phyloP scores from a whole-genome alignment of 2,329 filamentous ascomycete genomes.

The Nemania bipapillata region DNA sequence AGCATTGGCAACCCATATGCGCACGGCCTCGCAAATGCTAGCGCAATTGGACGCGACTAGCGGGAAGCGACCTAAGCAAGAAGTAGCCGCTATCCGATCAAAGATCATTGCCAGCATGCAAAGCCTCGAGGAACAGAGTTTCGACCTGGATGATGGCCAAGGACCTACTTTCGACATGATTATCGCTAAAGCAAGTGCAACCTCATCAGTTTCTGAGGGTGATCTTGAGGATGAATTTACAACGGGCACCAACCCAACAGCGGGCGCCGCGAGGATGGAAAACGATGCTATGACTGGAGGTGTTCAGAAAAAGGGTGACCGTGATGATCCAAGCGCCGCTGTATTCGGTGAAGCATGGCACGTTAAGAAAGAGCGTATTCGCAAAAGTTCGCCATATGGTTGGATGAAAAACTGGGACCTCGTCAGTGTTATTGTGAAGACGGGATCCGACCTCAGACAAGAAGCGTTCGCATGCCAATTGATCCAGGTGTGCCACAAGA shows the following conservation, averaged over 20 bases:
- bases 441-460: slow-evolving; percentile 82
- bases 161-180: slow-evolving; percentile 83
- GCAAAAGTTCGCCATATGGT: slow-evolving; percentile 83
- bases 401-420: slow-evolving; percentile 93
- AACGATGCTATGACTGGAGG: slow-evolving; percentile 89
- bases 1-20: slow-evolving; percentile 85
- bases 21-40: slow-evolving; percentile 86
- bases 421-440: slow-evolving; percentile 88
- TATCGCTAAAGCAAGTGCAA: slow-evolving; percentile 75
- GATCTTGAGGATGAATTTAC: slow-evolving; percentile 56
- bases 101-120: slow-evolving; percentile 94
- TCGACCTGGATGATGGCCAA: slow-evolving; percentile 76
- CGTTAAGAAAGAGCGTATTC: slow-evolving; percentile 83
- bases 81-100: slow-evolving; percentile 83
- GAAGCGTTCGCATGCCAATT: slow-evolving; percentile 89
- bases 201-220: slow-evolving; percentile 55
- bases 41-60: slow-evolving; percentile 83
- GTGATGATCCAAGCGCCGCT: slow-evolving; percentile 85
- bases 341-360: slow-evolving; percentile 90
- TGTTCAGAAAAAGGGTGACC: slow-evolving; percentile 81
- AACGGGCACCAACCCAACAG: slow-evolving; percentile 71
- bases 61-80: slow-evolving; percentile 80
- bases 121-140: slow-evolving; percentile 84
- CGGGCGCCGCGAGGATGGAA: slow-evolving; percentile 85
- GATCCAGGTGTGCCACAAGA: slow-evolving; percentile 82